Evolutionary conservation across 345 rosid genomes (phyloP).

Genomic region (Combretum micranthum): DNA sequence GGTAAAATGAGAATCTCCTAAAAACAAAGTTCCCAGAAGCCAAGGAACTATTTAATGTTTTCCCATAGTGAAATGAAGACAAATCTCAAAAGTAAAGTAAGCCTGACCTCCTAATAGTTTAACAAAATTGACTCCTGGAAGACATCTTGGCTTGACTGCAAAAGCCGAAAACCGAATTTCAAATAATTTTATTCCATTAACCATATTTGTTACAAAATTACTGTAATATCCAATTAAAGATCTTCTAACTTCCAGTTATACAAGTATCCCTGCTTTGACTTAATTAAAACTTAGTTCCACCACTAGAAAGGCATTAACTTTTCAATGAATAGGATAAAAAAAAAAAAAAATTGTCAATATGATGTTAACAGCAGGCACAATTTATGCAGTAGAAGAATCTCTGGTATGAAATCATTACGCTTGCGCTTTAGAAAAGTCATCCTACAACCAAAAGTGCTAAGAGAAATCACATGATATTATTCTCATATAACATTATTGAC

Average conservation of each 20-base stretch:
- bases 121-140: slow-evolving; percentile 67
- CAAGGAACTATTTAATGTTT: background rate
- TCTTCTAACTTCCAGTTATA: background rate
- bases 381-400: too few species aligned
- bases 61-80: background rate
- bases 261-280: too few species aligned
- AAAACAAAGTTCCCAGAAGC: background rate
- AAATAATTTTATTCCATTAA: background rate
- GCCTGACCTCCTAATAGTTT: slow-evolving; percentile 82
- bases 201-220: background rate
- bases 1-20: slow-evolving; percentile 6
- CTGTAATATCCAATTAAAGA: background rate
- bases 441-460: too few species aligned
- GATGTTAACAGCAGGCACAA: too few species aligned
- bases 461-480: too few species aligned
- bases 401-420: too few species aligned
- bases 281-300: too few species aligned
- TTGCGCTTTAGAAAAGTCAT: too few species aligned
- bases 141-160: slow-evolving; percentile 76
- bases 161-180: background rate
- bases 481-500: too few species aligned
- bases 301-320: too few species aligned
- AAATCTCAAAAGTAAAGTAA: background rate
- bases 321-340: too few species aligned
- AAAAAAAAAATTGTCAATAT: too few species aligned